Evolutionary conservation across 225 moss, liverwort and hornwort genomes (phyloP).

Genomic region (Asterella californica): DNA sequence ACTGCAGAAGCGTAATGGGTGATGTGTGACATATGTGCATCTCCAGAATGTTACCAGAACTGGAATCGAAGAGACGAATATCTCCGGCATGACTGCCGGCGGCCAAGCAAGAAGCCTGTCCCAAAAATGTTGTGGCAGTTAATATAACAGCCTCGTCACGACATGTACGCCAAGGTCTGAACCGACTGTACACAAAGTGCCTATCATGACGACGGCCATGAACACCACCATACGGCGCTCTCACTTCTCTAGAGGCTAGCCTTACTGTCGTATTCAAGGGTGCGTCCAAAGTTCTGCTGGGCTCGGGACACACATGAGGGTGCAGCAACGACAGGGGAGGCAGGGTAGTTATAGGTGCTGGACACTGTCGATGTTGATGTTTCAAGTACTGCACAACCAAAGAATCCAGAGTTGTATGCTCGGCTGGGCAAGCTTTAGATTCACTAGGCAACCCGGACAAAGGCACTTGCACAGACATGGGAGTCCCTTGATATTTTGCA

Average conservation of each 20-base stretch:
- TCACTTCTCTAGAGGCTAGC: constrained; percentile 76
- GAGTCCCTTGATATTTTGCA: constrained; percentile 60
- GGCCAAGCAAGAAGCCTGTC: constrained; percentile 86
- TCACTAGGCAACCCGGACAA: constrained; percentile 66
- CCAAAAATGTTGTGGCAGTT: constrained; percentile 87
- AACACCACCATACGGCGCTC: constrained; percentile 88
- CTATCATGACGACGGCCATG: constrained; percentile 93
- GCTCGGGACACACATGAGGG: constrained; percentile 96
- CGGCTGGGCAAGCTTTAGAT: constrained; percentile 55
- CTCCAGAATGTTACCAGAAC: constrained; percentile 77
- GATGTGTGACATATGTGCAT: constrained; percentile 65
- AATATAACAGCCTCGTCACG: constrained; percentile 85
- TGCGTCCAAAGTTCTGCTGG: constrained; percentile 91
- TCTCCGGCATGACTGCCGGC: constrained; percentile 94
- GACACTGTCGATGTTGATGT: constrained; percentile 98
- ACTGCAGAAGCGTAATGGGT: constrained; percentile 89
- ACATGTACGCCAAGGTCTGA: constrained; percentile 98
- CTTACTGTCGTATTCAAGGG: constrained; percentile 84
- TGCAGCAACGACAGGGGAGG: constrained; percentile 96
- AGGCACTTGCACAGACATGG: constrained; percentile 63
- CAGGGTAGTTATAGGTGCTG: constrained; percentile 95
- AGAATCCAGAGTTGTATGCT: constrained; percentile 88
- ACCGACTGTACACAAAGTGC: constrained; percentile 98
- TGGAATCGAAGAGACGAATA: constrained; percentile 87
- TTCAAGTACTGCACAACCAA: constrained; percentile 98